phyloP scores from a whole-genome alignment of 2,329 filamentous ascomycete species.

The Aspergillus sp. region DNA sequence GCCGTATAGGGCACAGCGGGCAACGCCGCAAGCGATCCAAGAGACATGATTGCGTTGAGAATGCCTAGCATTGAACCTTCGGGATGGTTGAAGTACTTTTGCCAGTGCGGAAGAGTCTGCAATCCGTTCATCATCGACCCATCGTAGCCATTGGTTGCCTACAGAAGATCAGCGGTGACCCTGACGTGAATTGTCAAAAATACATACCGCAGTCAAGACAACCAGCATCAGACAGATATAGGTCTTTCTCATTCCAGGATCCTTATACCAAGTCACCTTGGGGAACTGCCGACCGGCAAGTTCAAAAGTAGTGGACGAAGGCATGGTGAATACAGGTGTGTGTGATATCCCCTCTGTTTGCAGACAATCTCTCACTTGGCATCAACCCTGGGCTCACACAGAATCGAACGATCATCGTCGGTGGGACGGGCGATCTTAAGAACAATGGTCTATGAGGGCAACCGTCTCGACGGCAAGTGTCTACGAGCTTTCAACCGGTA shows the following conservation, averaged over 20 bases:
- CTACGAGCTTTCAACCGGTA: slow-evolving; percentile 2
- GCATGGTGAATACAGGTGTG: slow-evolving; percentile 7
- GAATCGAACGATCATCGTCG: not conserved
- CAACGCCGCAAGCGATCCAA: slow-evolving; percentile 49
- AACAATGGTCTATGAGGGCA: not conserved
- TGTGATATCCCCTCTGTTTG: no score
- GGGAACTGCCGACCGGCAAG: slow-evolving; percentile 21
- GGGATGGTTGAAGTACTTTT: slow-evolving; percentile 34
- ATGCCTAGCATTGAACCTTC: slow-evolving; percentile 41
- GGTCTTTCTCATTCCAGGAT: slow-evolving; percentile 19
- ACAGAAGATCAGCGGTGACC: not conserved
- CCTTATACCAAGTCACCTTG: slow-evolving; percentile 23
- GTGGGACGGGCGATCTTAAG: slow-evolving; percentile 3
- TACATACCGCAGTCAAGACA: slow-evolving; percentile 19
- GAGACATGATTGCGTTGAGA: slow-evolving; percentile 48
- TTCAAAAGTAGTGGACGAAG: slow-evolving; percentile 14
- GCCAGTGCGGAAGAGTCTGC: slow-evolving; percentile 44
- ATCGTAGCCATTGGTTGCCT: slow-evolving; percentile 48
- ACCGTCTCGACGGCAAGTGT: no score
- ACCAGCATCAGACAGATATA: slow-evolving; percentile 22
- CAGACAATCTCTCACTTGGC: not conserved
- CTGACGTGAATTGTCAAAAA: not conserved
- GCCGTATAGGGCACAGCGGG: slow-evolving; percentile 49
- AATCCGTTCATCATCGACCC: slow-evolving; percentile 52
- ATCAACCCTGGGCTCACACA: not conserved